A percentile compares a stretch with the other conserved stretches of the same genome.
phyloP scores from a whole-genome alignment of 2,329 filamentous ascomycete species.

The Ilyonectria sp. region DNA sequence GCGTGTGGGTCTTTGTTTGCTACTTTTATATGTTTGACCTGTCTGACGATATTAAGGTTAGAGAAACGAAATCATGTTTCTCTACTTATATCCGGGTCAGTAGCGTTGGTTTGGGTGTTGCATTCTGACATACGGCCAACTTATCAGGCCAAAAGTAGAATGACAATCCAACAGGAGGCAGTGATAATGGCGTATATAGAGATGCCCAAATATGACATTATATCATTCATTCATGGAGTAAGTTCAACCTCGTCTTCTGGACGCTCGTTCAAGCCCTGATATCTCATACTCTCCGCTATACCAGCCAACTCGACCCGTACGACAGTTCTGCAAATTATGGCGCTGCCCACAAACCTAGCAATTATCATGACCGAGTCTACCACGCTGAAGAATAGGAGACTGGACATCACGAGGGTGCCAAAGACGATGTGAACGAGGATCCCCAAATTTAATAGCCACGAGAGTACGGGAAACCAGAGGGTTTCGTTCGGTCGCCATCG shows the following conservation, averaged over 20 bases:
- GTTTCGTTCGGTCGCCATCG: constrained; percentile 26
- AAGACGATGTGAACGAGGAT: constrained; percentile 43
- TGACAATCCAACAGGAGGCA: too few relatives aligned
- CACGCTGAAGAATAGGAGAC: constrained; percentile 42
- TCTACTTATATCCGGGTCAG: too few relatives aligned
- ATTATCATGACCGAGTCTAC: constrained; percentile 22
- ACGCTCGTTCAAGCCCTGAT: background rate
- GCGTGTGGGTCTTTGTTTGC: too few relatives aligned
- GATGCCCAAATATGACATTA: too few relatives aligned
- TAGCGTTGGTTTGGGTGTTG: too few relatives aligned
- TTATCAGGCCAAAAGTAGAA: too few relatives aligned
- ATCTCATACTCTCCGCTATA: constrained; percentile 9
- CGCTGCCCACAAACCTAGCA: constrained; percentile 15
- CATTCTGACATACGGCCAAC: too few relatives aligned
- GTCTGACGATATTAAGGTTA: too few relatives aligned
- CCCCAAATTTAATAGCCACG: constrained; percentile 39
- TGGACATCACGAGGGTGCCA: constrained; percentile 45
- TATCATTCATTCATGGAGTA: too few relatives aligned
- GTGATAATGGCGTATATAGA: too few relatives aligned
- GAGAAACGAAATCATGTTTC: too few relatives aligned
- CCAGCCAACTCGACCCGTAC: constrained; percentile 20
- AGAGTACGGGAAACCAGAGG: constrained; percentile 35
- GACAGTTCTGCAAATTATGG: constrained; percentile 11
- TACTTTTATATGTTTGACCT: too few relatives aligned
- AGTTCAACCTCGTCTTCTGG: constrained; percentile 10